Conservation (phyloP, 2,329 filamentous ascomycete species). For the Botrytis aclada region DNA sequence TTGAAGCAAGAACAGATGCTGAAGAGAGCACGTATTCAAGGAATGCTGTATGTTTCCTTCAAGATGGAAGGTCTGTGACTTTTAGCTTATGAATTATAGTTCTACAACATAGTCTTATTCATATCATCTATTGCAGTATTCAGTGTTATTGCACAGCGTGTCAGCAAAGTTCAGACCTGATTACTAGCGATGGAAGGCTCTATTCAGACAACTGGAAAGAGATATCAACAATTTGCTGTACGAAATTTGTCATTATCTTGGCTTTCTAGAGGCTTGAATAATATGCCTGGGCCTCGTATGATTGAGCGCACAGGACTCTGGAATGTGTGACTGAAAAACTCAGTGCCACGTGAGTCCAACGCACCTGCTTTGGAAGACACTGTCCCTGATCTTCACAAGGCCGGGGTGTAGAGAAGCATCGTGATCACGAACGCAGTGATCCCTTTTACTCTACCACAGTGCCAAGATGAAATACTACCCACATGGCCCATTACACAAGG, state of each 20-base stretch:
- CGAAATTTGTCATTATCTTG: not conserved
- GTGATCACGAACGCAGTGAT: not conserved
- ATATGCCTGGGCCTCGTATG: not conserved
- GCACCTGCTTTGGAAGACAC: not conserved
- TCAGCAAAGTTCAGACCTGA: conserved; percentile 42
- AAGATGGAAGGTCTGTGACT: conserved; percentile 10
- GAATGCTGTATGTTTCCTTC: conserved; percentile 66
- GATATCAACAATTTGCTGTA: not conserved
- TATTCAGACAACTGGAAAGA: not conserved
- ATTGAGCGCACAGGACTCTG: not conserved
- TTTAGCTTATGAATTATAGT: conserved; percentile 52
- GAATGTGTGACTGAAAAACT: not conserved
- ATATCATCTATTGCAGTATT: conserved; percentile 95
- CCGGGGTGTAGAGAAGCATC: not conserved
- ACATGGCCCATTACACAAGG: not conserved
- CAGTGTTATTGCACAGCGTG: conserved; percentile 85
- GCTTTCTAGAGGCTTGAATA: not conserved
- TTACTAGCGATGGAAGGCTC: conserved; percentile 3
- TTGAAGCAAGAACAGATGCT: conserved; percentile 86
- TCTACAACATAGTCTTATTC: conserved; percentile 96
- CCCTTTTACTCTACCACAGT: not conserved
- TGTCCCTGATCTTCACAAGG: not conserved
- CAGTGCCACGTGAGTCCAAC: not conserved
- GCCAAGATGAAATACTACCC: not conserved
- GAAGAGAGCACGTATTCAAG: conserved; percentile 94